Evolutionary conservation across 805 yeast genomes (phyloP), one percentile per base, ranked within the genome.

Genomic region (Candida ulmi): DNA sequence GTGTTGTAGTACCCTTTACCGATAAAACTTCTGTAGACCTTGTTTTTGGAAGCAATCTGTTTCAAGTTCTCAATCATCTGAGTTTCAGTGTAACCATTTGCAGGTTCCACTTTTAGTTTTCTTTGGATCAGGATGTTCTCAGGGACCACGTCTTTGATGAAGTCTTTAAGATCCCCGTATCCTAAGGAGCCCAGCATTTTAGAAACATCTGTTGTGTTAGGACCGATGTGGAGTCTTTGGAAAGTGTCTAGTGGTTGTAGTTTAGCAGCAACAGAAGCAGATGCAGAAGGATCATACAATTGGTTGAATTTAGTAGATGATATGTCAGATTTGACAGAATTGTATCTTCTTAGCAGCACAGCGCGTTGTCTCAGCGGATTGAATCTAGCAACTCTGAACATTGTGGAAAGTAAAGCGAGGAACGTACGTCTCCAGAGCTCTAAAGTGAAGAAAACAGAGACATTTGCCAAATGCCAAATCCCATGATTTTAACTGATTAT

Each of bases 1-100:
- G 98, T 91, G 43, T 95, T 95, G 51, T 87, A 84, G 63, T 91
- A 93, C 30, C 99, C 99, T 60, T 86, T 85, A 46, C 99, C 99
- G 43, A 93, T 91, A 51, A 80, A 82, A 30, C 90, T 77, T 62
- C 77, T 78, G 47, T 75, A 74, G 27, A 83, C 71, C 52, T 76
- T 76, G 68, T 93, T 93, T 59, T 87, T 80, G 31, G 68, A 57
- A 0, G 96, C 96, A 38, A 93, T 68, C 39, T 69, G 66, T 43
- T 74, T 69, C 48, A 91, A 66, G 48, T 85, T 81, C 2, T 69
- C 70, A 30, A 87, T 61, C 82, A 91, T 80, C 60, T 88, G 83
- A 42, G 82, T 71, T 61, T 93, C 99, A 5, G 95, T 69, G 58
- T 60, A 84, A 3, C 98, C 98, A 21, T 76, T 58, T 6, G 59